These are phyloP conservation scores for Amaranthus hypochondriacus DNA, from an alignment of 148 eudicot genomes.

Conservation along the genomic window DNA sequence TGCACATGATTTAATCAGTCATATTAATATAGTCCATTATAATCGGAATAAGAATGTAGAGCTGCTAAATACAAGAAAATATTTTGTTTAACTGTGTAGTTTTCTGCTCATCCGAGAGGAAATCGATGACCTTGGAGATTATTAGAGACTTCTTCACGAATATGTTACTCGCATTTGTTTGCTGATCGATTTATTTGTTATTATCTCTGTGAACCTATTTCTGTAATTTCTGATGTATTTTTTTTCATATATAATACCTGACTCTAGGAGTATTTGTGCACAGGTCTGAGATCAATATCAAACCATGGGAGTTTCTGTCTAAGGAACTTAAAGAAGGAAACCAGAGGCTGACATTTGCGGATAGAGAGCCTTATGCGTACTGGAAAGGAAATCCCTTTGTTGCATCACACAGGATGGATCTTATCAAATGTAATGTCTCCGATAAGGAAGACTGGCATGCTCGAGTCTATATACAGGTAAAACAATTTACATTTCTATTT, in stretches of 20 bases:
- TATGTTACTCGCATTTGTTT: no score
- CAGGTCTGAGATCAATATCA: conserved; percentile 71
- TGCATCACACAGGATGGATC: conserved; percentile 58
- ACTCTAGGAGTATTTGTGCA: background rate
- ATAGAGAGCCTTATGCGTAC: conserved; percentile 72
- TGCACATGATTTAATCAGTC: no score
- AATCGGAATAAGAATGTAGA: no score
- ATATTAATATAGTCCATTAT: no score
- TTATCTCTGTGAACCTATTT: no score
- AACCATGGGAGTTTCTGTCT: conserved; percentile 58
- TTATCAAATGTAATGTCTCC: conserved; percentile 65
- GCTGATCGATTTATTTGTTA: no score
- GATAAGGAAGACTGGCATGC: conserved; percentile 73
- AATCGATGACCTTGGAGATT: no score
- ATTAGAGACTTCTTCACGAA: no score
- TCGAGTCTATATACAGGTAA: conserved; percentile 60
- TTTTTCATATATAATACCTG: background rate
- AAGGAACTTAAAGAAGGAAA: conserved; percentile 71
- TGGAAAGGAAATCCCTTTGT: conserved; percentile 89
- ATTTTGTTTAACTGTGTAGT: no score
- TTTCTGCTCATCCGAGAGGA: no score
- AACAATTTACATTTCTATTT: background rate
- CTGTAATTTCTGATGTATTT: no score
- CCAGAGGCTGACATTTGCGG: conserved; percentile 40
- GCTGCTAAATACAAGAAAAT: no score